Percentiles rank a stretch among this genome's conserved stretches.
Evolutionary conservation across 2,329 filamentous ascomycete genomes (phyloP).

Genomic region (Cadophora luteo-olivacea): DNA sequence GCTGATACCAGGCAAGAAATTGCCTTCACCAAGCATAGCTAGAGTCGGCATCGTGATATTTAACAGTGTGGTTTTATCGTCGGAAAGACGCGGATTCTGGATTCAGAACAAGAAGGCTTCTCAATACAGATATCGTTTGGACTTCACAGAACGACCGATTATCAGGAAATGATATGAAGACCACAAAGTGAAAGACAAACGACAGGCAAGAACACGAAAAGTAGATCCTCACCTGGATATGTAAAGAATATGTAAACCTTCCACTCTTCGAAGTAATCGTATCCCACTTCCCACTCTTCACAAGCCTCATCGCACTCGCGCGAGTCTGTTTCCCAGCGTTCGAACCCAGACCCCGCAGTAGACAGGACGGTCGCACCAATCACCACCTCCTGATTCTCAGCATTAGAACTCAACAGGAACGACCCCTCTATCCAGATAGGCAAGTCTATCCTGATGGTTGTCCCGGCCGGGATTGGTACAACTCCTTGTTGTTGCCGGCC

Average conservation of each 20-base stretch:
- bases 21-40: conserved; percentile 15
- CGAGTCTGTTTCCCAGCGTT: not conserved
- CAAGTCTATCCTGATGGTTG: not conserved
- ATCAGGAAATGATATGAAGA: not conserved
- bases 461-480: not conserved
- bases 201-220: not conserved
- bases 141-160: not conserved
- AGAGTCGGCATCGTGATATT: conserved; percentile 14
- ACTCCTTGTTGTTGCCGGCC: not conserved
- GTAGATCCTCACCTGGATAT: not conserved
- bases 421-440: conserved; percentile 9
- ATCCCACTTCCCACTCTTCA: conserved; percentile 1
- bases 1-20: conserved; percentile 25
- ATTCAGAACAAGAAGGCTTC: not conserved
- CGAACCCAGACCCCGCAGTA: conserved; percentile 2
- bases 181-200: not conserved
- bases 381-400: conserved; percentile 1
- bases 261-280: not conserved
- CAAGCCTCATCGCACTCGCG: not conserved
- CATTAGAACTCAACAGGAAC: not conserved
- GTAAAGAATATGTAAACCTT: not conserved
- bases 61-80: conserved; percentile 1
- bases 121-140: not conserved
- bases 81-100: not conserved
- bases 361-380: not conserved